A percentile compares a stretch with the other conserved stretches of the same genome.
These are phyloP conservation scores for Alternaria dauci DNA, from an alignment of 2,329 filamentous ascomycete genomes.

Conservation along the genomic window DNA sequence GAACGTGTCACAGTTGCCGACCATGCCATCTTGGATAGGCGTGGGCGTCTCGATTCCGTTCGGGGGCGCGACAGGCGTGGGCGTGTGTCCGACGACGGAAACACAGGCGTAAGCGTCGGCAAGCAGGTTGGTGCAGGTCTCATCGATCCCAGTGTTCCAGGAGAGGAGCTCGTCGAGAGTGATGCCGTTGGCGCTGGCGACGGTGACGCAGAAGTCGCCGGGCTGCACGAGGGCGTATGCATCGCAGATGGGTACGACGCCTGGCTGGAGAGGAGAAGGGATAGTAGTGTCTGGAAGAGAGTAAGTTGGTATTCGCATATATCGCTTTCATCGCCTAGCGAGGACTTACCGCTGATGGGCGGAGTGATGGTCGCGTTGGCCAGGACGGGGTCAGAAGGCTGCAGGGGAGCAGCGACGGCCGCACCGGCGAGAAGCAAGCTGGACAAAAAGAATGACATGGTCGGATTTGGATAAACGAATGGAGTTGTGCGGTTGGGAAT, in stretches of 20 bases:
- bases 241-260: slow-evolving; percentile 18
- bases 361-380: not conserved
- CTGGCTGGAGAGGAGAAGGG: slow-evolving; percentile 2
- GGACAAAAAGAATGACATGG: not conserved
- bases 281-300: not conserved
- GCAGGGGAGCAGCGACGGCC: not conserved
- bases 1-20: slow-evolving; percentile 17
- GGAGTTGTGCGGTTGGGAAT: not conserved
- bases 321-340: rapidly evolving
- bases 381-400: not conserved
- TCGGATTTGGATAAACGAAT: not conserved
- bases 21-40: slow-evolving; percentile 14
- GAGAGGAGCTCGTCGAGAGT: slow-evolving; percentile 13
- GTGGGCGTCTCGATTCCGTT: slow-evolving; percentile 14
- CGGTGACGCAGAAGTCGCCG: slow-evolving; percentile 12
- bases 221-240: slow-evolving; percentile 16
- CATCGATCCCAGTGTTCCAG: slow-evolving; percentile 19
- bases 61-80: slow-evolving; percentile 4
- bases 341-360: not conserved
- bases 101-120: slow-evolving; percentile 22
- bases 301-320: not conserved
- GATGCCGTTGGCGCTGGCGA: slow-evolving; percentile 14
- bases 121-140: slow-evolving; percentile 13
- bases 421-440: not conserved
- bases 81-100: slow-evolving; percentile 15